Evolutionary conservation across 257 asterid genomes (phyloP).

Genomic region (Rhazya stricta): DNA sequence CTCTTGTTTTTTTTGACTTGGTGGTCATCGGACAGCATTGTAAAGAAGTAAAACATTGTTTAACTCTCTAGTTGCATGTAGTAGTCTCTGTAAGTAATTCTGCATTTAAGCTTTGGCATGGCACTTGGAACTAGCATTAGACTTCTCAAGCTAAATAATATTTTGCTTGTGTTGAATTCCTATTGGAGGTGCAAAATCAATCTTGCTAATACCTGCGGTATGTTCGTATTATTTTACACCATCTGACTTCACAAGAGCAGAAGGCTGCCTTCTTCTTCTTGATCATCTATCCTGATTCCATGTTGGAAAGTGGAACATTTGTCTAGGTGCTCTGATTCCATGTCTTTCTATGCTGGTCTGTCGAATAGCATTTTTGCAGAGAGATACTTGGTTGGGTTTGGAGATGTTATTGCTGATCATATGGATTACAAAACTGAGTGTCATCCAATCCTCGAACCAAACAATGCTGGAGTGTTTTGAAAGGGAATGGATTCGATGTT

Average conservation of each 20-base stretch:
- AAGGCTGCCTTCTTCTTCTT: no score
- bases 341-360: no score
- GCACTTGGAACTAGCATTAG: background rate
- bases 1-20: background rate
- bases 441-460: no score
- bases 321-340: no score
- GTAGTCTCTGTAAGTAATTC: slow-evolving; percentile 22
- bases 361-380: no score
- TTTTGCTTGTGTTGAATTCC: background rate
- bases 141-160: background rate
- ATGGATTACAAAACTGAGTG: no score
- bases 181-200: background rate
- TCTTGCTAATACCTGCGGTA: background rate
- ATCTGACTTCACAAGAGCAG: background rate
- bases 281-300: background rate
- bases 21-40: background rate
- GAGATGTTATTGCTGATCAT: no score
- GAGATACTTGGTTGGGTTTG: no score
- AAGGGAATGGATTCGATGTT: no score
- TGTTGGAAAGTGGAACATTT: no score
- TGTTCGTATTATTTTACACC: background rate
- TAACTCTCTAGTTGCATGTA: background rate
- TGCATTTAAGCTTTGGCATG: background rate
- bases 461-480: no score
- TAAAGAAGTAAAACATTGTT: slow-evolving; percentile 3